Evolutionary conservation across 2,329 filamentous ascomycete genomes (phyloP), one percentile per base, ranked within the genome.

Genomic region (Fonsecaea erecta): DNA sequence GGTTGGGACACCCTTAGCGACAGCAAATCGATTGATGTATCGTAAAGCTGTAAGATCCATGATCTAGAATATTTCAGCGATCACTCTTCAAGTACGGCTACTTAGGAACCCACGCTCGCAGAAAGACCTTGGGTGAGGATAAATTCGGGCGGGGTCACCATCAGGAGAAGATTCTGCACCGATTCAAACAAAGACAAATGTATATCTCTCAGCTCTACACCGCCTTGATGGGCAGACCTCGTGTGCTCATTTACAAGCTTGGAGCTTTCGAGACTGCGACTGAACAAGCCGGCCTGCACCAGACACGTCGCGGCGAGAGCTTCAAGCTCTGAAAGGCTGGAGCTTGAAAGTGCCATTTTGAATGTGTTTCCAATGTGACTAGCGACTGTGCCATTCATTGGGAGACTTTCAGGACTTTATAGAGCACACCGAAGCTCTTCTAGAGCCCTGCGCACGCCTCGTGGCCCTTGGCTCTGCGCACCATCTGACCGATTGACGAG

Each of bases 121-220:
- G 63, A 65, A 18, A 65, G 43, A 6, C 59, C 40, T 62, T 65
- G 63, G 7, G 63, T 62, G 43, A 65, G n/a, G 6, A 54, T 51
- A 21, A 57, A 65, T 37, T 65, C 63, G 16, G 63, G 63, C 16
- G 58, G 63, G 34, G 37, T 65, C 3, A 52, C 63, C 12, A 32
- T 55, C 34, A 57, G 28, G 8, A 65, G 52, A 21, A 62, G 52
- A 11, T 35, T 40, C 34, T 65, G 63, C 9, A 60, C 63, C n/a
- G 58, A 62, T 43, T 65, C 58, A 37, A 65, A 62, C 24, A 65
- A 40, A 9, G 37, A 34, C 6, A 56, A 16, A 6, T 52, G 52
- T 12, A 65, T 35, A 34, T 62, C 52, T 35, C 52, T 37, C 16
- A 53, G 14, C 18, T 62, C 58, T n/a, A 4, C 32, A 12, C 43